Percentiles rank a stretch among this genome's conserved stretches.
These are phyloP conservation scores for Epichloe festucae DNA, from an alignment of 2,329 filamentous ascomycete genomes.

Conservation along the genomic window DNA sequence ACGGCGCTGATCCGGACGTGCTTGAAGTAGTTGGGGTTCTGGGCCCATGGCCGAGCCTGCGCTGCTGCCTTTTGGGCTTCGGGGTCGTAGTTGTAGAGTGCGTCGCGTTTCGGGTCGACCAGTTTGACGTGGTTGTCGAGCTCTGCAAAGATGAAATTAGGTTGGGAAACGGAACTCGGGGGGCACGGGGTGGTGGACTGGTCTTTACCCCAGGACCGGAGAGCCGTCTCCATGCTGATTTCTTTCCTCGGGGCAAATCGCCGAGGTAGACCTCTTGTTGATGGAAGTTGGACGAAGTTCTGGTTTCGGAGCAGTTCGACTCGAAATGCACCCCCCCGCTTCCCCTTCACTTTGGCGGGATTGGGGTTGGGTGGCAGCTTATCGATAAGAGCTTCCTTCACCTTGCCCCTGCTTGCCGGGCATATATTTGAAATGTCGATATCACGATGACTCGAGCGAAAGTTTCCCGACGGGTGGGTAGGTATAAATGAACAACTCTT, in stretches of 20 bases:
- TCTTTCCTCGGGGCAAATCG: background rate
- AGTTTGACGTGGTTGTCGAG: constrained; percentile 76
- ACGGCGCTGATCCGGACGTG: constrained; percentile 86
- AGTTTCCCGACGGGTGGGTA: background rate
- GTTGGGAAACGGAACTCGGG: background rate
- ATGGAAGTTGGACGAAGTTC: background rate
- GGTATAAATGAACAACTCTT: no score
- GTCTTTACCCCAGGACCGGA: background rate
- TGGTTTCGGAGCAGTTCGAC: background rate
- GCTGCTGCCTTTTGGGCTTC: constrained; percentile 54
- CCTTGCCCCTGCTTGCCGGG: no score
- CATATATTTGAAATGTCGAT: no score
- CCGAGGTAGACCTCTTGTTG: background rate
- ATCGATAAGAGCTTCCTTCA: background rate
- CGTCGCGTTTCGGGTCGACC: constrained; percentile 76
- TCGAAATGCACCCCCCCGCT: no score
- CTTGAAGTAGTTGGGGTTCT: constrained; percentile 79
- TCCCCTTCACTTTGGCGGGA: no score
- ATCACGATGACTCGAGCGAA: background rate
- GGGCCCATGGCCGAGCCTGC: constrained; percentile 58
- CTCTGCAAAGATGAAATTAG: constrained; percentile 42
- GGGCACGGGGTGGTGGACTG: background rate
- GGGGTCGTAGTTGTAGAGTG: constrained; percentile 74
- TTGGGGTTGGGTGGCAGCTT: background rate
- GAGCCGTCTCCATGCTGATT: background rate